These are phyloP conservation scores for Parastagonospora nodorum DNA, from an alignment of 2,329 filamentous ascomycete species.

Conservation along the genomic window DNA sequence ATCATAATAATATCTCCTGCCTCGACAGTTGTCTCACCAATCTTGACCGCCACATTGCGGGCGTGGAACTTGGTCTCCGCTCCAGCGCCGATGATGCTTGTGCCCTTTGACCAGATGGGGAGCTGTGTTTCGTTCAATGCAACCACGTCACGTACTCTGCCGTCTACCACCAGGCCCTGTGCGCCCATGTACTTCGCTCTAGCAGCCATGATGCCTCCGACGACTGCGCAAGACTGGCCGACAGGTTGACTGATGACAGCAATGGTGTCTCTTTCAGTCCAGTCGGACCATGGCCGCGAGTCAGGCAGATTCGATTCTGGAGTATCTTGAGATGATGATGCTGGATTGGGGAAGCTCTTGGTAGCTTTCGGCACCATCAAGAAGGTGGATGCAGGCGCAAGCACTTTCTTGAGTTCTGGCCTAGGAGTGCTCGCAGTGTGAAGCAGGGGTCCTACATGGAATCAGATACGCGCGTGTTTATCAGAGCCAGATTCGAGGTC, in stretches of 20 bases:
- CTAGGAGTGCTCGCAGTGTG: conserved; percentile 23
- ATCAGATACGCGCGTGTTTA: conserved; percentile 3
- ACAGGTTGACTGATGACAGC: conserved; percentile 70
- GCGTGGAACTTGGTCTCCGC: conserved; percentile 63
- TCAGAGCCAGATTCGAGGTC: conserved; percentile 9
- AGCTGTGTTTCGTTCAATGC: conserved; percentile 63
- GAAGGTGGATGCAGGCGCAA: conserved; percentile 65
- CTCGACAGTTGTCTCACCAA: conserved; percentile 46
- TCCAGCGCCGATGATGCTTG: conserved; percentile 63
- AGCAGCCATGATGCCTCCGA: conserved; percentile 77
- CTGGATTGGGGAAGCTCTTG: conserved; percentile 44
- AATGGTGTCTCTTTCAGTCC: conserved; percentile 63
- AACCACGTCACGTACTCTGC: conserved; percentile 68
- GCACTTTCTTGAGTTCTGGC: conserved; percentile 31
- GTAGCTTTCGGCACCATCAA: conserved; percentile 65
- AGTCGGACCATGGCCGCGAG: conserved; percentile 70
- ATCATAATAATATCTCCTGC: conserved; percentile 70
- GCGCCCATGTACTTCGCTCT: conserved; percentile 68
- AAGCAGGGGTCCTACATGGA: conserved; percentile 30
- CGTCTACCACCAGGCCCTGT: conserved; percentile 68
- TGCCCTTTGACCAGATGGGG: conserved; percentile 63
- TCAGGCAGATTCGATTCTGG: conserved; percentile 32
- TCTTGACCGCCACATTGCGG: conserved; percentile 47
- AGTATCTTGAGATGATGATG: conserved; percentile 39
- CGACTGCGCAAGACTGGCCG: conserved; percentile 69